A percentile compares a stretch with the other conserved stretches of the same genome.
Conservation (phyloP, 805 yeast species). For the Barnettozyma californica region DNA sequence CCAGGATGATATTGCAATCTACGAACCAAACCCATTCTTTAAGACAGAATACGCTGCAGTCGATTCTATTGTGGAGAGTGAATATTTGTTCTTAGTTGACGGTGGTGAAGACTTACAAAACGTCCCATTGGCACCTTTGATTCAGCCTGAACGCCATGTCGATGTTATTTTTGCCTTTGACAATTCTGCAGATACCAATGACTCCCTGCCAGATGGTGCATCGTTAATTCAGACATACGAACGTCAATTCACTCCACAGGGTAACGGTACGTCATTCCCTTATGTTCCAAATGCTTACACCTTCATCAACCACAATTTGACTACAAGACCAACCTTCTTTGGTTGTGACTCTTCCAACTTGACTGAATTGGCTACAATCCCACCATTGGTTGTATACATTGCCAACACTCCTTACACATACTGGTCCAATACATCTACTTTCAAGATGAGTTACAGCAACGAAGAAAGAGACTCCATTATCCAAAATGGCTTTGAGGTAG, state of each 20-base stretch:
- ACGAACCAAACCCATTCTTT: slow-evolving; percentile 66
- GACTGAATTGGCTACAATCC: slow-evolving; percentile 47
- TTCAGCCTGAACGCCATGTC: slow-evolving; percentile 52
- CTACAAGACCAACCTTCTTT: slow-evolving; percentile 70
- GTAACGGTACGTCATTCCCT: slow-evolving; percentile 65
- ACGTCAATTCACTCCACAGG: slow-evolving; percentile 48
- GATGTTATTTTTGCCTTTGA: slow-evolving; percentile 62
- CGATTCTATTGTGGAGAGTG: slow-evolving; percentile 33
- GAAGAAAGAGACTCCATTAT: slow-evolving; percentile 56
- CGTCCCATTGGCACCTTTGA: slow-evolving; percentile 55
- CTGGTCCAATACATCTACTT: slow-evolving; percentile 69
- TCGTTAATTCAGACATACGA: slow-evolving; percentile 50
- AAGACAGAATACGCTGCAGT: slow-evolving; percentile 35
- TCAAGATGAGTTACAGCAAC: slow-evolving; percentile 54
- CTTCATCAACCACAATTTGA: slow-evolving; percentile 54
- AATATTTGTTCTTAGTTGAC: slow-evolving; percentile 52
- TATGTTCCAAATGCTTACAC: slow-evolving; percentile 69
- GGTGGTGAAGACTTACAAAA: slow-evolving; percentile 69
- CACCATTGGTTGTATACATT: slow-evolving; percentile 73
- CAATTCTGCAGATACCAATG: slow-evolving; percentile 60
- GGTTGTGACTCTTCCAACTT: slow-evolving; percentile 71
- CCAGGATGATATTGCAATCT: slow-evolving; percentile 62
- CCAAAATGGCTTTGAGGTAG: slow-evolving; percentile 67
- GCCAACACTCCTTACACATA: slow-evolving; percentile 68
- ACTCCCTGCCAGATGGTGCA: slow-evolving; percentile 63